Percentiles rank a stretch among this genome's conserved stretches.
These are phyloP conservation scores for Aspergillus ochraceoroseus DNA, from an alignment of 2,329 filamentous ascomycete species.

Conservation along the genomic window DNA sequence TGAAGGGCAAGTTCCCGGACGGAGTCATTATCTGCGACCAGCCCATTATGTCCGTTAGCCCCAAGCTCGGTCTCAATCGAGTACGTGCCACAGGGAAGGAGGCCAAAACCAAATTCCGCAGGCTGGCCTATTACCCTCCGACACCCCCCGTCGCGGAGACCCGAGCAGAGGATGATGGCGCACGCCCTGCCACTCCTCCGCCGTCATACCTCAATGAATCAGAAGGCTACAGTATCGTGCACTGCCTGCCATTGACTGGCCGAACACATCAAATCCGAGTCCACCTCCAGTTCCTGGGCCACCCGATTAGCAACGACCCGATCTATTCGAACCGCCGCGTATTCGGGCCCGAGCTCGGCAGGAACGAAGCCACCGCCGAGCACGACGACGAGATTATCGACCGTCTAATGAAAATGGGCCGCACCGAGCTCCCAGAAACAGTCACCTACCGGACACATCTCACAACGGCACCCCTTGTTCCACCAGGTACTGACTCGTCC, in stretches of 20 bases:
- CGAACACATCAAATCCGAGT: slow-evolving; percentile 93
- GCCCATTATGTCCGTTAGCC: slow-evolving; percentile 88
- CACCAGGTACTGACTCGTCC: slow-evolving; percentile 35
- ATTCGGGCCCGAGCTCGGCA: slow-evolving; percentile 76
- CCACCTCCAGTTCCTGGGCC: slow-evolving; percentile 87
- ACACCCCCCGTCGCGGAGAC: slow-evolving; percentile 24
- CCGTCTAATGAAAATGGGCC: slow-evolving; percentile 82
- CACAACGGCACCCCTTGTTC: slow-evolving; percentile 37
- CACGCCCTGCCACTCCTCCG: slow-evolving; percentile 31
- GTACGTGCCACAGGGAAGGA: slow-evolving; percentile 90
- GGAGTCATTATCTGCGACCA: slow-evolving; percentile 89
- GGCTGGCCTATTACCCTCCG: slow-evolving; percentile 80
- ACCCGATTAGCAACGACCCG: slow-evolving; percentile 94
- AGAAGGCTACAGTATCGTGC: slow-evolving; percentile 86
- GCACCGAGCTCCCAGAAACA: slow-evolving; percentile 84
- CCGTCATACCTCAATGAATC: slow-evolving; percentile 41
- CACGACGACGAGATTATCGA: slow-evolving; percentile 87
- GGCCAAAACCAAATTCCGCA: slow-evolving; percentile 84
- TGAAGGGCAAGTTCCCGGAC: slow-evolving; percentile 85
- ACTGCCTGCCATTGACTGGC: slow-evolving; percentile 87
- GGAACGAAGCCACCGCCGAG: slow-evolving; percentile 60
- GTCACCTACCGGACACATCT: slow-evolving; percentile 69
- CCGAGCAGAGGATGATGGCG: slow-evolving; percentile 23
- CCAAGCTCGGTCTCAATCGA: slow-evolving; percentile 88
- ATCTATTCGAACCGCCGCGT: slow-evolving; percentile 95